Conservation (phyloP, 2,329 filamentous ascomycete genomes). For the Sporothrix phasma region DNA sequence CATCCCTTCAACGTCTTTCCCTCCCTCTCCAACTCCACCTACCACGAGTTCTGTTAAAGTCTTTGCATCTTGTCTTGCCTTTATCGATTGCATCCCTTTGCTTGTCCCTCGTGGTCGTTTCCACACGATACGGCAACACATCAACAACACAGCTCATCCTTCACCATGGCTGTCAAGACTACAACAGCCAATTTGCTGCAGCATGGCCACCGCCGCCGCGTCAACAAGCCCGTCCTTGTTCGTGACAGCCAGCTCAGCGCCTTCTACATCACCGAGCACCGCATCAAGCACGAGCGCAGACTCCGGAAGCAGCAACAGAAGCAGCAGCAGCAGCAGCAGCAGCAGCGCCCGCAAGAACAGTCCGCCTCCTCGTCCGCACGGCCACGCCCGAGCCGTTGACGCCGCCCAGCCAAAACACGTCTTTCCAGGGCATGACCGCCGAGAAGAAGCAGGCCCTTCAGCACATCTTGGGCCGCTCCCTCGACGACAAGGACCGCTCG, state of each 20-base stretch:
- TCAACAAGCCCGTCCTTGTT: background rate
- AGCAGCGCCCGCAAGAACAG: background rate
- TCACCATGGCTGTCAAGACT: conserved; percentile 14
- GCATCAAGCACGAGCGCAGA: background rate
- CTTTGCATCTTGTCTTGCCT: background rate
- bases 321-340: background rate
- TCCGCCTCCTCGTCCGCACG: background rate
- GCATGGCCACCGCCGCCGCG: conserved; percentile 10
- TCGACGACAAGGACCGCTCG: conserved; percentile 16
- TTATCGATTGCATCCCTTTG: background rate
- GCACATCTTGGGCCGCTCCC: conserved; percentile 5
- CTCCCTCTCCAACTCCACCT: background rate
- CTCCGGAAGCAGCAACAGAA: background rate
- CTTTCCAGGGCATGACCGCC: conserved; percentile 1
- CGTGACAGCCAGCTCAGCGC: conserved; percentile 3
- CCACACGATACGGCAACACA: background rate
- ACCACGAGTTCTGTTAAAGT: background rate
- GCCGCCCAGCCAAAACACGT: background rate
- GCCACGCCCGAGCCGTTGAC: background rate
- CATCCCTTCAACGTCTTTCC: conserved; percentile 2
- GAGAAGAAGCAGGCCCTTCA: conserved; percentile 6
- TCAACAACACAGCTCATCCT: background rate
- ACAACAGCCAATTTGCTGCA: conserved; percentile 3
- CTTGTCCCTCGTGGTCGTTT: background rate
- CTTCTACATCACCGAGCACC: background rate